Base-by-base conservation (phyloP, 805 yeast genomes). In the Kodamaea sagamina region DNA sequence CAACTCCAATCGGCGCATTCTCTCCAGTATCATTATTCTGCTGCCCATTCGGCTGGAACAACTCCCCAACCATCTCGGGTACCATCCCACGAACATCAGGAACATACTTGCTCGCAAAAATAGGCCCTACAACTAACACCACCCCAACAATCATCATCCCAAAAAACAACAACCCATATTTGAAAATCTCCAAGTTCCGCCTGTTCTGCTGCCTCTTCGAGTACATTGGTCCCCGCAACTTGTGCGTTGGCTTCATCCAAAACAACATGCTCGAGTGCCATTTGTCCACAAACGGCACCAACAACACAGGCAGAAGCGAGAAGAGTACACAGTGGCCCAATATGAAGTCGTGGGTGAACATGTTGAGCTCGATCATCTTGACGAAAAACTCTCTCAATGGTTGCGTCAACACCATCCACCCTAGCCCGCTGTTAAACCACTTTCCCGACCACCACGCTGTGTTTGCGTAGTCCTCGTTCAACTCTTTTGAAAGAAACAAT, bases 1-100 rank as follows among this genome's bases (percentile, higher is more conserved):
- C 49, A 11, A 80, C 67, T 8, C 65, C 61, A 1, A 61, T 41
- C 0, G 86, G 34, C 0, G 84, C 85, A 17, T 43, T 40, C 0
- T 54, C 66, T 0, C 88, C 89, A 0, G 89, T 83, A 54, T 84
- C 89, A 52, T 84, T 82, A 49, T 82, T 80, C 35, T 75, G 68
- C 53, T 82, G 86, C 29, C 63, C 55, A 28, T 65, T 73, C 1
- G 89, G 89, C 56, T 84, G 89, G 6, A 82, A 55, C 29, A 81
- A 51, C 2, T 47, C 51, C 2, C 36, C 39, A 3, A 49, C 39
- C 7, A 37, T 52, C 43, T 13, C 59, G 53, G 47, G 58, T 39
- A 25, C 11, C 2, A 16, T 12, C 11, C 8, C 32, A 17, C 17
- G 12, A 6, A 50, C 4, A 2, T 36, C 43, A 4, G 46, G 42